Evolutionary conservation across 129 eudicot genomes (phyloP), one percentile per base, ranked within the genome.

Genomic region (Lactuca saligna): DNA sequence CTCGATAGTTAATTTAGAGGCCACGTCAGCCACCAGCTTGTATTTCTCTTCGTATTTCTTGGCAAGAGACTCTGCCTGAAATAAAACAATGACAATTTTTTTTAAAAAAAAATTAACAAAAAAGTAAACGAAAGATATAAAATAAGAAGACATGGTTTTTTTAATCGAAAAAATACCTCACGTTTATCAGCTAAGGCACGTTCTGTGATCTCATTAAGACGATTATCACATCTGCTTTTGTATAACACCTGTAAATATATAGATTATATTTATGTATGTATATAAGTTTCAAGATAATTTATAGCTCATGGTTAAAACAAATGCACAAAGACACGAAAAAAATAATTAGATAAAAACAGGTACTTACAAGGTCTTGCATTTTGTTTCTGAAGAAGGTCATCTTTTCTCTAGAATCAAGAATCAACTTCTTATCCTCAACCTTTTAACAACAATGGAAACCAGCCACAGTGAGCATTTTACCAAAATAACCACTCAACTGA

Each of bases 291-390:
- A 39, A 38, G 39, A 12, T 48, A 31, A 57, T 41, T 63, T 54
- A 50, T 17, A 74, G 29, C 60, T 2, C 20, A 61, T 48, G 3
- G 7, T 34, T 44, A 17, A 12, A 16, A 60, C 7, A 32, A 15
- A 69, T 14, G 56, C 20, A 20, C 20, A 20, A 20, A 20, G 20
- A 20, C 20, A 20, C 20, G 20, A 20, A 20, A 20, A 20, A 20
- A 20, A 20, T 20, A 17, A 34, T 16, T 13, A 39, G 32, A 42
- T 29, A 60, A 73, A 66, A 48, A 69, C 39, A 75, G 65, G 41
- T 54, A 79, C 97, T 86, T 78, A 93, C 98, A 79, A 93, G 97
- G 62, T 93, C 98, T 75, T 93, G 98, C 98, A 93, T 93, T 75
- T 89, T 89, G 60, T 83, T 76, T 75, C 97, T 81, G 76, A 79